These are phyloP conservation scores for Nakaseomyces delphensis DNA, from an alignment of 1,139 yeast species.

Conservation along the genomic window DNA sequence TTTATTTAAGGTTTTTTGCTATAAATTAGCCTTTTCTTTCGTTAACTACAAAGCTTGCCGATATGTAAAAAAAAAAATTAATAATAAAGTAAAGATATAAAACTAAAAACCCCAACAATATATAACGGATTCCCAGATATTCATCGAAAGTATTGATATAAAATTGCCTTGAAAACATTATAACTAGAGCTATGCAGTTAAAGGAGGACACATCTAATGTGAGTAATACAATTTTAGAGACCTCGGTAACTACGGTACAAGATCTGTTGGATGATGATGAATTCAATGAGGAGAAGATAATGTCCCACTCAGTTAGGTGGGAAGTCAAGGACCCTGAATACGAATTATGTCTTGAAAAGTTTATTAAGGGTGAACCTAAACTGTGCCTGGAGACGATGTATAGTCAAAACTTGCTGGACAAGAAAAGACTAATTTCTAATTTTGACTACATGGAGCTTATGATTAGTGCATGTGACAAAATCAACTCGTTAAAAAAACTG, in stretches of 20 bases:
- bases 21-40: too few species aligned
- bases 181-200: not conserved
- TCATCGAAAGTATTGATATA: too few species aligned
- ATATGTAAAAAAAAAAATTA: too few species aligned
- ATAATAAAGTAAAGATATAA: too few species aligned
- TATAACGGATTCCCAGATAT: too few species aligned
- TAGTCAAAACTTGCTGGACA: constrained; percentile 12
- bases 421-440: constrained; percentile 1
- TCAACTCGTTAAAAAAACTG: constrained; percentile 8
- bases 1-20: too few species aligned
- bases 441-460: constrained; percentile 3
- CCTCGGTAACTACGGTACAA: constrained; percentile 12
- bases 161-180: too few species aligned
- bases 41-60: too few species aligned
- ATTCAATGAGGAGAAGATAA: constrained; percentile 9
- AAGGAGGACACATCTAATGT: not conserved
- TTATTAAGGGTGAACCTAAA: constrained; percentile 18
- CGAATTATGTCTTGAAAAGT: constrained; percentile 18
- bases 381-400: constrained; percentile 19
- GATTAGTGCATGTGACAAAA: constrained; percentile 6
- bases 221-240: not conserved
- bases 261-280: constrained; percentile 18
- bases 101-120: too few species aligned
- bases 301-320: not conserved
- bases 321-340: constrained; percentile 9